Conservation (phyloP, 2,329 filamentous ascomycete species). For the Claviceps sorghi region DNA sequence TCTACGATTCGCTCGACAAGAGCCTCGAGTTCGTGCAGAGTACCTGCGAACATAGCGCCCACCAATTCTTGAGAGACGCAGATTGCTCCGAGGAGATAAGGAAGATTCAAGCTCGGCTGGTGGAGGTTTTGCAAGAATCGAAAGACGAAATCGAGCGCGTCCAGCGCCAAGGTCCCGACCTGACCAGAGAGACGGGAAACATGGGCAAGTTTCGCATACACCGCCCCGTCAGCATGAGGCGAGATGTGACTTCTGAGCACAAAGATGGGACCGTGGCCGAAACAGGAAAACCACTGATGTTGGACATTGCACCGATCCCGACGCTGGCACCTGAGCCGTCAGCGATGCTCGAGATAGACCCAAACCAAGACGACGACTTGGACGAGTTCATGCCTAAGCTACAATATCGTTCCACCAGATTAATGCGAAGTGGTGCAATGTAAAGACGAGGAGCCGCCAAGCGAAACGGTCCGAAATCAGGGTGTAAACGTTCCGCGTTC, state of each 20-base stretch:
- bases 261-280: constrained; percentile 14
- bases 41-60: constrained; percentile 73
- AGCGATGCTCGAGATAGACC: constrained; percentile 20
- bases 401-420: constrained; percentile 28
- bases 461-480: background rate
- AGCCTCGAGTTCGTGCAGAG: constrained; percentile 65
- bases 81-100: constrained; percentile 66
- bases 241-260: constrained; percentile 22
- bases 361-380: constrained; percentile 24
- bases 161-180: constrained; percentile 34
- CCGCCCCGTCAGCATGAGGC: constrained; percentile 38
- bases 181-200: constrained; percentile 24
- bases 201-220: constrained; percentile 31
- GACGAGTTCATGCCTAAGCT: constrained; percentile 25
- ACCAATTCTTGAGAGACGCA: constrained; percentile 77
- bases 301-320: constrained; percentile 9
- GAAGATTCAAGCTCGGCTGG: constrained; percentile 51
- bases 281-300: constrained; percentile 12
- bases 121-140: constrained; percentile 46
- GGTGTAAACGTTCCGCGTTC: too few species aligned
- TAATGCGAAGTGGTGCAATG: constrained; percentile 18
- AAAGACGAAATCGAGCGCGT: constrained; percentile 44
- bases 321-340: constrained; percentile 7
- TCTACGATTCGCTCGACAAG: constrained; percentile 64
- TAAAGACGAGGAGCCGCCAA: constrained; percentile 1